Conservation (phyloP, 2,329 filamentous ascomycete genomes). For the Penicillium sp. region DNA sequence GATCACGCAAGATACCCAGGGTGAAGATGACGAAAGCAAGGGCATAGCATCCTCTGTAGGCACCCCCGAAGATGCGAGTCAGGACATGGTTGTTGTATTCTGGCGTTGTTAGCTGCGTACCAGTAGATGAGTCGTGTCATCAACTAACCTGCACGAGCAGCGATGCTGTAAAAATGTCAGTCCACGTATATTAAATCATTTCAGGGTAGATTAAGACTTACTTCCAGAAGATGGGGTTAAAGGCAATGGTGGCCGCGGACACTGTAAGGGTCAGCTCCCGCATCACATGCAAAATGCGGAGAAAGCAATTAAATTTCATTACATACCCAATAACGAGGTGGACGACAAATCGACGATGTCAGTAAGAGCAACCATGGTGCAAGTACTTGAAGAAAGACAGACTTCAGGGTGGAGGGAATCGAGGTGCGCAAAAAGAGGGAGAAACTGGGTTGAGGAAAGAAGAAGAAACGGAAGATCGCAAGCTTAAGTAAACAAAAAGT, state of each 20-base stretch:
- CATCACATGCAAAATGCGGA: slow-evolving; percentile 32
- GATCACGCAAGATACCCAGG: slow-evolving; percentile 84
- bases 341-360: slow-evolving; percentile 63
- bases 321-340: slow-evolving; percentile 64
- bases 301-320: slow-evolving; percentile 1
- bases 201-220: slow-evolving; percentile 53
- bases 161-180: slow-evolving; percentile 58
- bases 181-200: not conserved
- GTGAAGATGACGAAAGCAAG: slow-evolving; percentile 88
- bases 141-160: slow-evolving; percentile 72
- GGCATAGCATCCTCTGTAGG: slow-evolving; percentile 80
- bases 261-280: slow-evolving; percentile 54
- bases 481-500: slow-evolving; percentile 30
- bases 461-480: slow-evolving; percentile 1
- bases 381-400: not conserved
- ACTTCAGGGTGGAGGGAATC: not conserved
- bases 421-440: not conserved
- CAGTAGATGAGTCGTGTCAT: slow-evolving; percentile 13
- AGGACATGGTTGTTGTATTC: slow-evolving; percentile 91
- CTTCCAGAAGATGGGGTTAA: slow-evolving; percentile 99
- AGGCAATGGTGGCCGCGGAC: slow-evolving; percentile 76
- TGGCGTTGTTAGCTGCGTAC: slow-evolving; percentile 37
- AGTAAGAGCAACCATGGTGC: slow-evolving; percentile 35
- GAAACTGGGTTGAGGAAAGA: slow-evolving; percentile 1
- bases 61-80: slow-evolving; percentile 80